Evolutionary conservation across 2,329 filamentous ascomycete genomes (phyloP), one percentile per base, ranked within the genome.

Genomic region (Claviceps sp.): DNA sequence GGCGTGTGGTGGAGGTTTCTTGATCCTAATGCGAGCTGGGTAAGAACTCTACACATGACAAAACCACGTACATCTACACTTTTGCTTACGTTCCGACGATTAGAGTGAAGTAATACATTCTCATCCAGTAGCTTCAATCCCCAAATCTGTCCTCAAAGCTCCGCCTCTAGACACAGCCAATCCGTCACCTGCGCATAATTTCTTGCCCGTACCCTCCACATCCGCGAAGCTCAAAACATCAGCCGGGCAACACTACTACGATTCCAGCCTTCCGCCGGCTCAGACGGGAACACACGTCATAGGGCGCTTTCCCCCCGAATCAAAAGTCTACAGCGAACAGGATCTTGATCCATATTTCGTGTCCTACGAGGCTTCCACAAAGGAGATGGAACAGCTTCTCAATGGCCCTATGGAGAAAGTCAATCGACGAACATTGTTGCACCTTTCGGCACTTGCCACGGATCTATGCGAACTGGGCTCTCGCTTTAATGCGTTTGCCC

Each of bases 1-100:
- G 91, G 91, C 2, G 90, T 98, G 26, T 95, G 90, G 82, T 96
- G 91, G 90, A 85, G 89, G 58, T 98, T 98, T 64, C 76, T 98
- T 37, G 93, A 98, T 65, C 93, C 94, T 11, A 97, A 98, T 65
- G 90, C 91, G 23, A 97, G 93, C 79, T 98, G 93, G 93, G 89
- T 95, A 80, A 38, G 70, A 56, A 34, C 29, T 49, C 47, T 23
- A 14, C 44, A 45, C 22, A 11, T 45, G n/a, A 14, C 29, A 4
- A 36, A 42, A 13, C 16, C 37, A 36, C 17, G 20, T 34, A 16
- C 5, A 40, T 11, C 52, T 38, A 17, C 43, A 42, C 50, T 26
- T 61, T 66, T 57, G 63, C 49, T 46, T 22, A 49, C 9, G 17
- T 36, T 37, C 17, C 20, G 2, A 8, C 22, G 7, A 14, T 26